Evolutionary conservation across 345 rosid genomes (phyloP).

Genomic region (Erucastrum elatum): DNA sequence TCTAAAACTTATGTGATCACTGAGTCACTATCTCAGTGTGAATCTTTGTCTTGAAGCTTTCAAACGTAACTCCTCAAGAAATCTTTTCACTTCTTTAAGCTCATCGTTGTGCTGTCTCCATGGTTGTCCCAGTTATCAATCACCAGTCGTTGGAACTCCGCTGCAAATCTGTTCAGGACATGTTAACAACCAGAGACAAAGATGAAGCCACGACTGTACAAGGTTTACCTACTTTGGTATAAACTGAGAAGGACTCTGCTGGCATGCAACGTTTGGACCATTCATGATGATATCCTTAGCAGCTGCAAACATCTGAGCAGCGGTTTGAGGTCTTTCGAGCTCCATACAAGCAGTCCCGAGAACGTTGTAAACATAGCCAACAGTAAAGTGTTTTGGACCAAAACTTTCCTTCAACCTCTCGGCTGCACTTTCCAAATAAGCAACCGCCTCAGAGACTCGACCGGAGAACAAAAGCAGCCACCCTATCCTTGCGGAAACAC

Average conservation of each 20-base stretch:
- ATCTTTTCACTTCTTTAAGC: background rate
- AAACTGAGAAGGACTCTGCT: no score
- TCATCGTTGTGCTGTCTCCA: background rate
- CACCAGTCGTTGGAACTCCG: background rate
- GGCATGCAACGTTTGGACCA: no score
- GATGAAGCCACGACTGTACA: no score
- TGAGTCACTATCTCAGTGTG: no score
- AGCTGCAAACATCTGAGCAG: slow-evolving; percentile 92
- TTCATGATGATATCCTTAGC: slow-evolving; percentile 69
- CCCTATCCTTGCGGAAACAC: slow-evolving; percentile 67
- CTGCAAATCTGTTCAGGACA: no score
- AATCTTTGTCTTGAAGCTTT: background rate
- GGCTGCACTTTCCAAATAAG: slow-evolving; percentile 80
- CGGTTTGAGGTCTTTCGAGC: slow-evolving; percentile 83
- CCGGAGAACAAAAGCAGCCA: slow-evolving; percentile 85
- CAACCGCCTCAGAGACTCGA: slow-evolving; percentile 77
- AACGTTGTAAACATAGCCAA: slow-evolving; percentile 86
- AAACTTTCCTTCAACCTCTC: slow-evolving; percentile 86
- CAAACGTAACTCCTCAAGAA: background rate
- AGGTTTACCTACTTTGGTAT: no score
- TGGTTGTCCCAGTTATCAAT: background rate
- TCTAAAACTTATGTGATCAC: no score
- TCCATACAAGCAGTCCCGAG: slow-evolving; percentile 94
- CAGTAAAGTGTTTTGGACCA: slow-evolving; percentile 88
- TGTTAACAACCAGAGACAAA: no score